Base-by-base conservation (phyloP, 805 yeast species). In the Kuraishia ogatae region DNA sequence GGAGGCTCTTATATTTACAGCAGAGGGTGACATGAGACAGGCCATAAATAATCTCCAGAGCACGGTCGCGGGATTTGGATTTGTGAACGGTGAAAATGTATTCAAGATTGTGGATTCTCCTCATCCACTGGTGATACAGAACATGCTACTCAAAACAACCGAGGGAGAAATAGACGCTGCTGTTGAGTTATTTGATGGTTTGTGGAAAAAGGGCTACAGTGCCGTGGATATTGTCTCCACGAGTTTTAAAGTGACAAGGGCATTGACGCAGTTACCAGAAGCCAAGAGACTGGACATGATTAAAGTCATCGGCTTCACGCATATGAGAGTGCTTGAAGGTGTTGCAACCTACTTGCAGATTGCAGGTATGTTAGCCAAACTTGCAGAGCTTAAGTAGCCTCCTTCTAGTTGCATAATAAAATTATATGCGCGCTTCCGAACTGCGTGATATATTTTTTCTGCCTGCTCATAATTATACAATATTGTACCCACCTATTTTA, bases 11-110 rank as follows among this genome's bases (percentile, higher is more conserved):
- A 83, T 94, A 17, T 94, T 94, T 71, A 86, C 97, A 0, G 96
- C 97, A 0, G 99, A 94, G 66, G 99, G 99, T 57, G 99, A 94
- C 67, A 93, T 94, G 99, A 83, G 99, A 69, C 99, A 94, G 70
- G 99, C 98, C 0, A 81, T 94, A 51, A 94, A 94, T 66, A 94
- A 94, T 69, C 68, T 94, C 57, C 99, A 94, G 67, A 85, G 96
- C 64, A 91, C 97, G 0, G 93, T 85, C 35, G 90, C 97, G 0
- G 99, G 99, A 1, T 92, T 92, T 71, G 92, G 87, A 2, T 78
- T 88, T 55, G 97, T 94, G n/a, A 88, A 83, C 64, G 90, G 90
- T 51, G 90, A 88, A 48, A 93, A 92, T 63, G 99, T 94, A 19
- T 94, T 91, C 77, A 89, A 87, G 66, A 89, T 94, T 56, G 98